These are phyloP conservation scores for Lathyrus tuberosus DNA, from an alignment of 306 rosid genomes.

Conservation along the genomic window DNA sequence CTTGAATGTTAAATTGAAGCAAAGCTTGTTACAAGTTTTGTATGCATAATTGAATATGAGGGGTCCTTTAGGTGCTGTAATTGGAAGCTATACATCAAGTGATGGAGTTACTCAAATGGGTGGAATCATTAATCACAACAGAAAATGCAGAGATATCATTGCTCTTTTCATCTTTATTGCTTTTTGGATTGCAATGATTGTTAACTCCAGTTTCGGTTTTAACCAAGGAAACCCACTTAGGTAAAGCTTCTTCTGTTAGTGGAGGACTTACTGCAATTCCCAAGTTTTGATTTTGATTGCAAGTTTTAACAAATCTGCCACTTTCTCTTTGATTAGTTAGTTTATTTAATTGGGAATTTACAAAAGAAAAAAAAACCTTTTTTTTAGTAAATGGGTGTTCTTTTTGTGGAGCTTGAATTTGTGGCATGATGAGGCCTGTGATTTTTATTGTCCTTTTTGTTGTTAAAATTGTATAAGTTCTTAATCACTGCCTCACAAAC, in stretches of 20 bases:
- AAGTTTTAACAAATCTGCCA: neutral
- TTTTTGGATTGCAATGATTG: constrained; percentile 94
- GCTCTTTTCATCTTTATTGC: constrained; percentile 79
- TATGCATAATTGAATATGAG: constrained; percentile 57
- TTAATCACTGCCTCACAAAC: neutral
- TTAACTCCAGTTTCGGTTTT: constrained; percentile 94
- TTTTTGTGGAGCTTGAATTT: constrained; percentile 12
- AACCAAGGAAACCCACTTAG: constrained; percentile 88
- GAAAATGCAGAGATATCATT: constrained; percentile 83
- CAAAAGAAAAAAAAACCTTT: neutral
- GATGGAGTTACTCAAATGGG: constrained; percentile 80
- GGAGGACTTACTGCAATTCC: neutral
- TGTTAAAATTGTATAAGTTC: neutral
- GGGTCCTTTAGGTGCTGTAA: constrained; percentile 93
- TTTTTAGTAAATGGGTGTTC: neutral
- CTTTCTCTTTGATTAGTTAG: constrained; percentile 11
- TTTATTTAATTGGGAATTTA: constrained; percentile 1
- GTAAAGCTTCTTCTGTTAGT: constrained; percentile 38
- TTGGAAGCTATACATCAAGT: constrained; percentile 92
- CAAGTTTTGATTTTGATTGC: constrained; percentile 1
- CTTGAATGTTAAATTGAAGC: constrained; percentile 35
- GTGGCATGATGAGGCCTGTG: neutral
- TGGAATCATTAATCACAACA: constrained; percentile 78
- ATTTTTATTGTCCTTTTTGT: constrained; percentile 10
- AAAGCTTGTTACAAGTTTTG: constrained; percentile 24